Evolutionary conservation across 345 rosid genomes (phyloP), one percentile per base, ranked within the genome.

Genomic region (Salix exigua): DNA sequence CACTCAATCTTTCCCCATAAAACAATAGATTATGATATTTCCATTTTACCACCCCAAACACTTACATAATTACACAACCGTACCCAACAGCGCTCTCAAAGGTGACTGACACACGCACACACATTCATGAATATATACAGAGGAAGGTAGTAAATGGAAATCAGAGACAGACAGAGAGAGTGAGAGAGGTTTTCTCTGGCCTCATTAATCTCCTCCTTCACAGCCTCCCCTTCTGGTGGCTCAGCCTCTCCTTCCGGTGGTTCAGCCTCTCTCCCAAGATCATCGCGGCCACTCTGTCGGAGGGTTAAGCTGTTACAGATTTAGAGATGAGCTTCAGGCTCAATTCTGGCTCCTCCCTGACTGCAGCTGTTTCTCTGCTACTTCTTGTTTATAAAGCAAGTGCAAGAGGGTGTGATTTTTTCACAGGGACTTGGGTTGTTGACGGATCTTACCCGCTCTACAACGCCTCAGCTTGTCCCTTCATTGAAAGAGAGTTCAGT

Each of bases 401-500:
- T 19, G 75, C 67, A 66, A 28, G 35, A 4, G 28, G 40, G 7
- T 78, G 76, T 35, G 77, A 78, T 78, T 66, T 72, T 26, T 78
- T 66, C 44, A 72, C 17, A 10, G 81, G 81, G 17, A 78, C 4
- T 10, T 78, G 81, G 81, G 76, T 78, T 14, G 12, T 53, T 38
- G 81, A 78, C 0, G 60, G 42, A 10, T n/a, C 66, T 1, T 78
- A 58, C 53, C 81, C 81, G 2, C 77, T 73, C 10, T 78, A 78
- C 61, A 31, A 73, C 33, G 75, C 79, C 12, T 75, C 84, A 7
- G n/a, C 70, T 12, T 90, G 94, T 58, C 86, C 92, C 6, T 87
- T 87, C 70, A 55, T 90, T 7, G 87, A 88, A 73, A 75, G 25
- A 46, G 89, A 86, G 71, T 90, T 90, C 70, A 80, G 84, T 65